phyloP scores from a whole-genome alignment of 768 basidiomycete genomes.

The Leccinellum albellum region DNA sequence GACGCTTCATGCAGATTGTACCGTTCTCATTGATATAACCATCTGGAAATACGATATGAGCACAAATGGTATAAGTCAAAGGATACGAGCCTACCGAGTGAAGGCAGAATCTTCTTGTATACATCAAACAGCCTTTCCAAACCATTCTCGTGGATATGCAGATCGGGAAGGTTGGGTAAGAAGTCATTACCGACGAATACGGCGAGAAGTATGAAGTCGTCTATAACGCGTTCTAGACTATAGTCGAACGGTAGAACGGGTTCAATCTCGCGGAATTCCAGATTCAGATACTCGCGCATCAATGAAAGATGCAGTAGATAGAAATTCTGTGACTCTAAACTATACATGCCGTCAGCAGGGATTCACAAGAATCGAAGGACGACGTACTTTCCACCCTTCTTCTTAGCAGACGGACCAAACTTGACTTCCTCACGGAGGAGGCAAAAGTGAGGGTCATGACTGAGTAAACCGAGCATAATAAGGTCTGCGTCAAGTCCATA shows the following conservation, averaged over 20 bases:
- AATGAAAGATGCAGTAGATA: slow-evolving; percentile 92
- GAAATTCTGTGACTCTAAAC: slow-evolving; percentile 81
- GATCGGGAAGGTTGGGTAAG: slow-evolving; percentile 89
- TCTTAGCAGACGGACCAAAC: slow-evolving; percentile 79
- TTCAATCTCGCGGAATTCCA: slow-evolving; percentile 82
- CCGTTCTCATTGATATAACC: slow-evolving; percentile 94
- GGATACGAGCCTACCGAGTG: slow-evolving; percentile 46
- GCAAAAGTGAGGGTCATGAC: slow-evolving; percentile 99
- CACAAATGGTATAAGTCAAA: not conserved
- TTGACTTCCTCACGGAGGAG: slow-evolving; percentile 96
- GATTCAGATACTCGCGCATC: slow-evolving; percentile 94
- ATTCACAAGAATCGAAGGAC: not conserved
- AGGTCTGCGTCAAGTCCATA: slow-evolving; percentile 98
- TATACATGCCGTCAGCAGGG: slow-evolving; percentile 21
- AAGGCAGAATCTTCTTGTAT: slow-evolving; percentile 89
- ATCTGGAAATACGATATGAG: slow-evolving; percentile 40
- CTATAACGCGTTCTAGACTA: slow-evolving; percentile 89
- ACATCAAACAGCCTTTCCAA: slow-evolving; percentile 90
- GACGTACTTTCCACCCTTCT: slow-evolving; percentile 59
- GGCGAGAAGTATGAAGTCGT: slow-evolving; percentile 95
- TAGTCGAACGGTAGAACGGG: slow-evolving; percentile 73
- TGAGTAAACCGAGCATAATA: slow-evolving; percentile 95
- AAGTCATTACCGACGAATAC: slow-evolving; percentile 99
- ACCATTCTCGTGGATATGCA: slow-evolving; percentile 98
- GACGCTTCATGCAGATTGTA: slow-evolving; percentile 67